Evolutionary conservation across 2,329 filamentous ascomycete genomes (phyloP).

Genomic region (Ophiognomonia clavigignenti-juglandacearum): DNA sequence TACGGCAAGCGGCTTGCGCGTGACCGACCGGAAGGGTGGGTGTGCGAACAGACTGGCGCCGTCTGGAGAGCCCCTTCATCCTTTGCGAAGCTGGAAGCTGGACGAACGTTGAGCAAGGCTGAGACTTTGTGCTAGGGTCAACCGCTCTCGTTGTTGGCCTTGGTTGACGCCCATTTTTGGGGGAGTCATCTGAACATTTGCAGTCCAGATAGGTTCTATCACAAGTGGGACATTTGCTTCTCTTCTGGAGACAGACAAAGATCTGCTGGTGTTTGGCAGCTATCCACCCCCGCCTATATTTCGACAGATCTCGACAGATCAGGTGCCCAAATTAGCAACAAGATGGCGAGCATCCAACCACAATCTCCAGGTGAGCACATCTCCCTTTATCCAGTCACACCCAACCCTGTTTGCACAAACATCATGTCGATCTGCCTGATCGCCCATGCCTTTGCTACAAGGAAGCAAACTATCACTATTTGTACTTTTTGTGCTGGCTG

Average conservation of each 20-base stretch:
- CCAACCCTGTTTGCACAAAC: constrained; percentile 6
- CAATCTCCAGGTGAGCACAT: constrained; percentile 12
- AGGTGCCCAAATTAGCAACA: constrained; percentile 1
- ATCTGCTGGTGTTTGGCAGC: background rate
- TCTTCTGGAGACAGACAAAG: too few relatives aligned
- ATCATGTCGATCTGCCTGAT: background rate
- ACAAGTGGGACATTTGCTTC: too few relatives aligned
- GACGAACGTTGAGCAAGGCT: background rate
- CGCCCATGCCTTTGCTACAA: background rate
- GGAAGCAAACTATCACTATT: background rate
- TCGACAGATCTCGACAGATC: too few relatives aligned
- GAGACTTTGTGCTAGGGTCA: background rate
- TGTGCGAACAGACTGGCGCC: too few relatives aligned
- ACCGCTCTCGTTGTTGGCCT: background rate
- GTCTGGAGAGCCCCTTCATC: too few relatives aligned
- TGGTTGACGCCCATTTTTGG: constrained; percentile 1
- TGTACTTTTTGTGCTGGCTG: too few relatives aligned
- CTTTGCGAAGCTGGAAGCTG: constrained; percentile 1
- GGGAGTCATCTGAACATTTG: background rate
- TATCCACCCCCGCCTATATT: constrained; percentile 10
- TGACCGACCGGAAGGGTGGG: too few relatives aligned
- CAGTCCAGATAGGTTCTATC: background rate
- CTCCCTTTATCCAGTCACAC: too few relatives aligned
- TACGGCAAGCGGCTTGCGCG: too few relatives aligned
- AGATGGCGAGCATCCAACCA: constrained; percentile 15